Evolutionary conservation across 2,329 filamentous ascomycete species (phyloP).

Genomic region (Pseudogymnoascus sp.): DNA sequence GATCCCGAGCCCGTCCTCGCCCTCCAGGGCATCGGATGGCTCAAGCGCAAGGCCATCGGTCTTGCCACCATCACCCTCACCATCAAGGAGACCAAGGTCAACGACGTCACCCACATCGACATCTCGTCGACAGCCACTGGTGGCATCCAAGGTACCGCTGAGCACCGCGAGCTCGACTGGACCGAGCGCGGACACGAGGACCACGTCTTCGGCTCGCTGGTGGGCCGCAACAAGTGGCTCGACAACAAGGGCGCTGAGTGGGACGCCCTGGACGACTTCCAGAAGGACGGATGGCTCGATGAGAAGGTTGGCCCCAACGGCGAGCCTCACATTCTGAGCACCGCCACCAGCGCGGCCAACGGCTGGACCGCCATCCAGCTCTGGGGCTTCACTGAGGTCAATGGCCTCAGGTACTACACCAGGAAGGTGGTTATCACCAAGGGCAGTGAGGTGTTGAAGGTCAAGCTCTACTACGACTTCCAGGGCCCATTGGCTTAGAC

Average conservation of each 20-base stretch:
- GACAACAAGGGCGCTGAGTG: slow-evolving; percentile 29
- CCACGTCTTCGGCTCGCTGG: slow-evolving; percentile 54
- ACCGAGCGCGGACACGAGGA: slow-evolving; percentile 46
- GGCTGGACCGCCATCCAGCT: slow-evolving; percentile 50
- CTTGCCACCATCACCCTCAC: slow-evolving; percentile 49
- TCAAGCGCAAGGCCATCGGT: slow-evolving; percentile 52
- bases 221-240: slow-evolving; percentile 40
- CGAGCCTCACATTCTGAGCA: slow-evolving; percentile 41
- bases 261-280: slow-evolving; percentile 34
- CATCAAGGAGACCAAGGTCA: slow-evolving; percentile 33
- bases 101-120: slow-evolving; percentile 42
- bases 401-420: slow-evolving; percentile 33
- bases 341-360: slow-evolving; percentile 39
- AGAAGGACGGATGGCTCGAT: slow-evolving; percentile 42
- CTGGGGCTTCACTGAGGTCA: slow-evolving; percentile 39
- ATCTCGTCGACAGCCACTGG: slow-evolving; percentile 57
- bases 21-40: slow-evolving; percentile 51
- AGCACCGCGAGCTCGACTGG: slow-evolving; percentile 52
- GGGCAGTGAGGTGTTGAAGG: slow-evolving; percentile 28
- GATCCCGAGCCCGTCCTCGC: slow-evolving; percentile 50
- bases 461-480: slow-evolving; percentile 36
- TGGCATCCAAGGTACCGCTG: slow-evolving; percentile 51
- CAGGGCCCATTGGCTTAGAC: not conserved
- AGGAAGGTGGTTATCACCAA: slow-evolving; percentile 35
- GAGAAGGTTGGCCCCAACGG: slow-evolving; percentile 36